phyloP scores from a whole-genome alignment of 164 flowering plant species.

The Sedum album region DNA sequence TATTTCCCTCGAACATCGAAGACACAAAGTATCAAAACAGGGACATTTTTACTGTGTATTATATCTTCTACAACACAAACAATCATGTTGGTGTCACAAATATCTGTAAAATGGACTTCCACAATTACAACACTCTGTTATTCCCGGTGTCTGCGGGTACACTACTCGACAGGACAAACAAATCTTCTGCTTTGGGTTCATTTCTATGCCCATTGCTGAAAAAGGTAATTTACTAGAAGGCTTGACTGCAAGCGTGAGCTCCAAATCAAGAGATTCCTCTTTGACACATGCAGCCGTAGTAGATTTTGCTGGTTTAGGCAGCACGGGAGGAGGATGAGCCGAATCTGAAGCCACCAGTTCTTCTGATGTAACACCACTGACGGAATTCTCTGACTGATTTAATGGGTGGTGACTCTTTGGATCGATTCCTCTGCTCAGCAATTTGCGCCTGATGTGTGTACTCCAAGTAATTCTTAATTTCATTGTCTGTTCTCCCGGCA shows the following conservation, averaged over 20 bases:
- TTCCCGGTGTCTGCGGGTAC: background rate
- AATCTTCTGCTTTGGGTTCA: background rate
- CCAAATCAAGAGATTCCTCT: background rate
- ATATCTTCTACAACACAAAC: background rate
- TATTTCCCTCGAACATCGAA: too few relatives aligned
- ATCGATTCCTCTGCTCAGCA: background rate
- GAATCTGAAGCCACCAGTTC: background rate
- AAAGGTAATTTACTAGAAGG: background rate
- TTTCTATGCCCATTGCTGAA: background rate
- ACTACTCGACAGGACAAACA: background rate
- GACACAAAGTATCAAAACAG: too few relatives aligned
- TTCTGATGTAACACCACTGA: background rate
- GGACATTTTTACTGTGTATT: too few relatives aligned
- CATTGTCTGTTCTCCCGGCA: slow-evolving; percentile 7
- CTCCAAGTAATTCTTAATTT: slow-evolving; percentile 9
- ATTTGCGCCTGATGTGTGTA: background rate
- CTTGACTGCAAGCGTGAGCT: background rate
- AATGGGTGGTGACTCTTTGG: background rate
- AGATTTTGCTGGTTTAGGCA: background rate
- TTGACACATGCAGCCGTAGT: background rate
- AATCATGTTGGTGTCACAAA: background rate
- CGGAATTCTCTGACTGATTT: background rate
- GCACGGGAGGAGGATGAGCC: background rate
- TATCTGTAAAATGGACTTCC: background rate
- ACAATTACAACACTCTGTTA: background rate